Evolutionary conservation across 139 green algal genomes (phyloP), one percentile per base, ranked within the genome.

Genomic region (Chlorella sp.): DNA sequence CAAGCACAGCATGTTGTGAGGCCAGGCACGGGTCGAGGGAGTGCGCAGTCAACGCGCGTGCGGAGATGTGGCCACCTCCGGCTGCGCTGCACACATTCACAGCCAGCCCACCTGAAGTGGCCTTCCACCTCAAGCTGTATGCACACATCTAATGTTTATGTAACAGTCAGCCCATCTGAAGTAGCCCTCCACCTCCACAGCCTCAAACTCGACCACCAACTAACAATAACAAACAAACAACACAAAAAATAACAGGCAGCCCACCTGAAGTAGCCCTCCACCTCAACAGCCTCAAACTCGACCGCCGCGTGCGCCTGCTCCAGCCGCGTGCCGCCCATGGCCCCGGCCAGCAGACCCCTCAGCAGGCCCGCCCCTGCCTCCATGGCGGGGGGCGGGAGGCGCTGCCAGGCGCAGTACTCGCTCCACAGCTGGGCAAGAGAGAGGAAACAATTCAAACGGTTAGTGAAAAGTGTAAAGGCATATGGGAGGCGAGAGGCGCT

Each of bases 251-350:
- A n/a, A n/a, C n/a, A n/a, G n/a, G n/a, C n/a, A n/a, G n/a, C 24
- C 3, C 36, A 88, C 85, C 84, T 87, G 17, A 96, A 96, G 65
- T 94, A 98, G 14, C 95, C 95, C 79, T 96, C 88, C 9, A 98
- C 56, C 56, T 93, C 84, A 20, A 98, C 82, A 0, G 65, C 32
- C 1, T 92, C 9, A 34, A 96, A 87, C n/a, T 85, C 38, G 26
- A 98, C 62, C 36, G 19, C 48, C 0, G 43, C 70, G 43, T 86
- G 82, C 43, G 26, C 46, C 64, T 40, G 22, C 44, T 74, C 83
- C 83, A 82, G 43, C n/a, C 41, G 30, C 16, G 11, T 20, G 11
- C 60, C 74, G 44, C 9, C 68, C 36, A 38, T 34, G 36, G 5
- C 40, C 1, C 58, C 34, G 32, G 19, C 34, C n/a, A 82, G 73